These are phyloP conservation scores for Pleurozium schreberi DNA, from an alignment of 225 moss, liverwort and hornwort species.

Conservation along the genomic window DNA sequence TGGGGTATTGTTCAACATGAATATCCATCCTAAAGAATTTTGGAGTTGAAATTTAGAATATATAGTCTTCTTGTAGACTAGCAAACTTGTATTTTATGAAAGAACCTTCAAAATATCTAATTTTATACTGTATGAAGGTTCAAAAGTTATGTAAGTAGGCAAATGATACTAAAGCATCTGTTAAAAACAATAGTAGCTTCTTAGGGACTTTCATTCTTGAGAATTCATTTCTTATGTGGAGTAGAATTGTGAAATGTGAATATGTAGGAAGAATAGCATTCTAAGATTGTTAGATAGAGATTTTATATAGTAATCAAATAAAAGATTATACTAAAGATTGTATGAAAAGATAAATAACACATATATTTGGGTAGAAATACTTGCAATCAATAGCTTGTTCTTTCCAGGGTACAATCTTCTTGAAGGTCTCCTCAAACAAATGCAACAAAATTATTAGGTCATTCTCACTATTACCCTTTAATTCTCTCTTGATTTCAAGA, in stretches of 20 bases:
- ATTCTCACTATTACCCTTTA: background rate
- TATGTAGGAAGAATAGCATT: background rate
- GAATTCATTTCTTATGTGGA: background rate
- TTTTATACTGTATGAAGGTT: background rate
- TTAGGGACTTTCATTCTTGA: background rate
- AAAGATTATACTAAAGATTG: fast-evolving
- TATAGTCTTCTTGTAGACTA: background rate
- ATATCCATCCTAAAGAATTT: background rate
- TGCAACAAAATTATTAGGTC: no score
- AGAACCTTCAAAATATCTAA: no score
- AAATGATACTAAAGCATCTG: no score
- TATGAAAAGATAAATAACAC: fast-evolving
- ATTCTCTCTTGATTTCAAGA: background rate
- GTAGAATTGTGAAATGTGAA: background rate
- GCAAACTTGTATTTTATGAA: background rate
- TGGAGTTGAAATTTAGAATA: background rate
- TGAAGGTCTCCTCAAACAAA: background rate
- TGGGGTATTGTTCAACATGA: background rate
- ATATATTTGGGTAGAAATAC: background rate
- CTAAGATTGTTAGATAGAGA: background rate
- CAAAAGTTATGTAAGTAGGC: background rate
- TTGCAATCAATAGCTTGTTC: fast-evolving
- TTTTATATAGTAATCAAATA: background rate
- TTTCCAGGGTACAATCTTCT: background rate
- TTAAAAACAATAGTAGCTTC: no score